A percentile compares a stretch with the other conserved stretches of the same genome.
phyloP scores from a whole-genome alignment of 1,284 basidiomycete species.

The Trametes pubescens region DNA sequence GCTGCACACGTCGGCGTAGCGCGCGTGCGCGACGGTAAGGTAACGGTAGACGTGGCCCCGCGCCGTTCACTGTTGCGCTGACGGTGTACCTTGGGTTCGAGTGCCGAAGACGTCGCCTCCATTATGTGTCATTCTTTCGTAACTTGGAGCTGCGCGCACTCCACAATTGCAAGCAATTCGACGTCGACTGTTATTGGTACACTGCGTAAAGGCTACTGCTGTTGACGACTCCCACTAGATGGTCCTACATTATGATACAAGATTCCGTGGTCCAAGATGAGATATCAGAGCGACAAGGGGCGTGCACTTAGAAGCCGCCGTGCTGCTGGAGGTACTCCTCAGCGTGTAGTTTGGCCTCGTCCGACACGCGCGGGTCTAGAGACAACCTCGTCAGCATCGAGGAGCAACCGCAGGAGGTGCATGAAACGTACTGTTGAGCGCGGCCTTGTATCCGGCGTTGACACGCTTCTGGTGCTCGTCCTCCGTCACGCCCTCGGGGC shows the following conservation, averaged over 20 bases:
- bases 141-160: background rate
- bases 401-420: conserved; percentile 22
- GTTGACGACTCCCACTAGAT: background rate
- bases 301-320: conserved; percentile 31
- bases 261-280: background rate
- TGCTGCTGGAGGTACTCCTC: conserved; percentile 49
- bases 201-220: conserved; percentile 1
- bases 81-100: no score
- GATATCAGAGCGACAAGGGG: background rate
- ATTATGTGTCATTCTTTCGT: no score
- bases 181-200: conserved; percentile 6
- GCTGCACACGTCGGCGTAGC: no score
- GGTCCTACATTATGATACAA: conserved; percentile 13
- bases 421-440: conserved; percentile 50
- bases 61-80: no score
- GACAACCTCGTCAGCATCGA: conserved; percentile 45
- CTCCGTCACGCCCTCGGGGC: conserved; percentile 41
- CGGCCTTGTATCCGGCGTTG: conserved; percentile 58
- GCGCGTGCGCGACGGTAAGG: no score
- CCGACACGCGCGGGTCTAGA: conserved; percentile 49
- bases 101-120: no score
- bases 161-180: background rate
- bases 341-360: conserved; percentile 55
- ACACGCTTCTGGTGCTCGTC: conserved; percentile 52
- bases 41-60: no score